Conservation (phyloP, 371 early-diverging fungal genomes). For the Coemansia sp. region DNA sequence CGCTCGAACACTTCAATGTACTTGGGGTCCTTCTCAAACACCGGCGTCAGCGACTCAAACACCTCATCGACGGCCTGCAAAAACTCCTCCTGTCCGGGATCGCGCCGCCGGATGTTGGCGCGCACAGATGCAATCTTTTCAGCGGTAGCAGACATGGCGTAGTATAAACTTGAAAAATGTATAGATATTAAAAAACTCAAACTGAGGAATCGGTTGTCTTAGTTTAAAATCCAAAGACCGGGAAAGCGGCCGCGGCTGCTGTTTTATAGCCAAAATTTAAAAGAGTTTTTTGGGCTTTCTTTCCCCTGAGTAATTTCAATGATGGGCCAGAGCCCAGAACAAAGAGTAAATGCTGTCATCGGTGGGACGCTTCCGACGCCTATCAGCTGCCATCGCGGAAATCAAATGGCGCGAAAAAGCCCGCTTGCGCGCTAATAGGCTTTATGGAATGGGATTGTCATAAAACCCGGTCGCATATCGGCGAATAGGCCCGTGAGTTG, state of each 20-base stretch:
- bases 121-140: constrained; percentile 40
- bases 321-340: neutral
- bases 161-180: neutral
- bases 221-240: neutral
- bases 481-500: constrained; percentile 2
- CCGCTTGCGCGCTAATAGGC: constrained; percentile 2
- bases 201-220: neutral
- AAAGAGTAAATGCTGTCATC: neutral
- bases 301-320: neutral
- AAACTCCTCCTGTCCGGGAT: constrained; percentile 51
- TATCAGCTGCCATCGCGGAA: constrained; percentile 5
- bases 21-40: constrained; percentile 47
- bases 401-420: constrained; percentile 4
- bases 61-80: constrained; percentile 52
- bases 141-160: constrained; percentile 33
- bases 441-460: neutral
- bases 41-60: constrained; percentile 48
- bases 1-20: constrained; percentile 53
- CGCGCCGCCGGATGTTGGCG: constrained; percentile 41
- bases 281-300: neutral
- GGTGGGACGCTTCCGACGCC: neutral
- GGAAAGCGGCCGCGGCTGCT: neutral
- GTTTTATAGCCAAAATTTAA: neutral
- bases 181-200: neutral
- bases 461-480: neutral